Conservation (phyloP, 352 stramenopile genomes). For the Phytophthora citricola region DNA sequence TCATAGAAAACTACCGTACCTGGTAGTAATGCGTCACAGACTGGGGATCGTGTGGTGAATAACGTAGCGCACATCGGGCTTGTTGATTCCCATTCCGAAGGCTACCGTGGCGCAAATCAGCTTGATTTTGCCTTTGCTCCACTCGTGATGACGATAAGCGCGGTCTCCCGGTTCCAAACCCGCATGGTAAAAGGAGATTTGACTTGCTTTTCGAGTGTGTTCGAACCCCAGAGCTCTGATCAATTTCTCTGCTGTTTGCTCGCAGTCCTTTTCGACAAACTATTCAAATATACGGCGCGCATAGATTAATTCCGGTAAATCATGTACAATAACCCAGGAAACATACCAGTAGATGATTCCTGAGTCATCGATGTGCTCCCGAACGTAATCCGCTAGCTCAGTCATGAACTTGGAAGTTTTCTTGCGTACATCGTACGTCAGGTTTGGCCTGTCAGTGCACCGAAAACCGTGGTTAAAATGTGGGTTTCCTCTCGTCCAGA, state of each 20-base stretch:
- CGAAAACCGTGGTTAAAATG: slow-evolving; percentile 16
- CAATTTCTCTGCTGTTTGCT: slow-evolving; percentile 81
- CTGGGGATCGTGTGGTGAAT: slow-evolving; percentile 90
- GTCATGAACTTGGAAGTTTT: slow-evolving; percentile 84
- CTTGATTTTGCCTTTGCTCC: slow-evolving; percentile 92
- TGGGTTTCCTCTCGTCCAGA: neutral
- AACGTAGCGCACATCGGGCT: slow-evolving; percentile 89
- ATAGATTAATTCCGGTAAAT: too few species aligned
- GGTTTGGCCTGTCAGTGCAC: slow-evolving; percentile 58
- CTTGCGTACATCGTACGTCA: slow-evolving; percentile 87
- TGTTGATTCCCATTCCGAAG: slow-evolving; percentile 92
- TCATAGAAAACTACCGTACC: slow-evolving; percentile 35
- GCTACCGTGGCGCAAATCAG: slow-evolving; percentile 89
- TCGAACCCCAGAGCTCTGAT: slow-evolving; percentile 84
- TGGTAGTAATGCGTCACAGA: slow-evolving; percentile 92
- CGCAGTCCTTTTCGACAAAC: slow-evolving; percentile 91
- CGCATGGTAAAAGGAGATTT: slow-evolving; percentile 89
- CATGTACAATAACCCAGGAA: neutral
- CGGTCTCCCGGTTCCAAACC: slow-evolving; percentile 79
- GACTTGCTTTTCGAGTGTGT: slow-evolving; percentile 63
- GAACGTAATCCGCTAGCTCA: slow-evolving; percentile 82
- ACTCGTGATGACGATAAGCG: slow-evolving; percentile 82
- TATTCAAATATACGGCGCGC: slow-evolving; percentile 20
- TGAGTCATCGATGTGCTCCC: slow-evolving; percentile 85
- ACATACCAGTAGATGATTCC: slow-evolving; percentile 91